phyloP scores from a whole-genome alignment of 2,329 filamentous ascomycete species.

The Bipolaris gigantea region DNA sequence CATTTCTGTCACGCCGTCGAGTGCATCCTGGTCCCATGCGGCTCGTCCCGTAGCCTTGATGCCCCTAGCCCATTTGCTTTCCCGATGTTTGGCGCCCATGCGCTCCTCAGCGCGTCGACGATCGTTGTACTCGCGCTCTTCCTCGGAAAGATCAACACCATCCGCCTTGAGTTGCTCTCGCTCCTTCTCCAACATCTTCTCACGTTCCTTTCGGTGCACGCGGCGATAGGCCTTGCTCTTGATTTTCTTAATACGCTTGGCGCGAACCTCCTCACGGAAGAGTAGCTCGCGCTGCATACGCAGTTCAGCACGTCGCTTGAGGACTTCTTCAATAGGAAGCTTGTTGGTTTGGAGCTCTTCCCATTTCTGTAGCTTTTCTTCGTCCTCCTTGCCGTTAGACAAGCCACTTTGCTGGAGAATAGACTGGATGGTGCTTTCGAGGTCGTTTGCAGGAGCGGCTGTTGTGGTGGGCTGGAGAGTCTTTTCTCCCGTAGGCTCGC shows the following conservation, averaged over 20 bases:
- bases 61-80: slow-evolving; percentile 91
- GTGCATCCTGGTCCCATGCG: slow-evolving; percentile 86
- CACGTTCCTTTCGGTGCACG: slow-evolving; percentile 80
- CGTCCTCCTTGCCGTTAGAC: slow-evolving; percentile 60
- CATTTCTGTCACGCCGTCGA: slow-evolving; percentile 76
- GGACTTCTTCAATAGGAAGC: slow-evolving; percentile 71
- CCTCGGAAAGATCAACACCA: slow-evolving; percentile 63
- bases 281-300: slow-evolving; percentile 80
- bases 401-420: slow-evolving; percentile 91
- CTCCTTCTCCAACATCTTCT: slow-evolving; percentile 61
- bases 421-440: slow-evolving; percentile 82
- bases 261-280: slow-evolving; percentile 83
- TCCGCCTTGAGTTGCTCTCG: slow-evolving; percentile 60
- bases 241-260: slow-evolving; percentile 97
- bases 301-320: slow-evolving; percentile 71
- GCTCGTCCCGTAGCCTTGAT: slow-evolving; percentile 76
- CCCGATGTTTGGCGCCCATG: slow-evolving; percentile 81
- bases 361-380: slow-evolving; percentile 68
- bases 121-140: slow-evolving; percentile 68
- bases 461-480: slow-evolving; percentile 61
- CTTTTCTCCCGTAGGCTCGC: slow-evolving; percentile 62
- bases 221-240: slow-evolving; percentile 95
- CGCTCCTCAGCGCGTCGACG: slow-evolving; percentile 78
- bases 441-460: slow-evolving; percentile 71
- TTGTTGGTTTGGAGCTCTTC: slow-evolving; percentile 72